Base-by-base conservation (phyloP, 305 asterid genomes). In the Withania somnifera region DNA sequence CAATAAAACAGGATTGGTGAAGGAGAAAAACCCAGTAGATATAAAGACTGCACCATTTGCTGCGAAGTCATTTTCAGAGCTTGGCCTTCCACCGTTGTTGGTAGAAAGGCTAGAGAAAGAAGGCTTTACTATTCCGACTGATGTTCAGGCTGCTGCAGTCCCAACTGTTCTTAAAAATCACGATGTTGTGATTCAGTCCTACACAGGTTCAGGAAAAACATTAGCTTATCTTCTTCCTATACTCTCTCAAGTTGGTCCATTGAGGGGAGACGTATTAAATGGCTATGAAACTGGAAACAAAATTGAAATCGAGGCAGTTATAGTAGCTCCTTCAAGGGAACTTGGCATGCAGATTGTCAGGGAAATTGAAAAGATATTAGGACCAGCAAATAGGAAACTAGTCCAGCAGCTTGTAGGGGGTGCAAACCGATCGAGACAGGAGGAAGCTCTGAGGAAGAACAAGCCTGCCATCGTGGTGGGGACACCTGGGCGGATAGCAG, bases 271-370 rank as follows among this genome's bases (percentile, higher is more conserved):
- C 47, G 38, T 58, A 78, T 38, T 64, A 81, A 85, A 85, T 79
- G 86, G 69, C 17, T 77, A 51, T 24, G 89, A 85, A 69, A 79
- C 83, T 61, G 85, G 90, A 82, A 87, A 85, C 30, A 91, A 80
- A 52, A 79, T 83, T 51, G 92, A 87, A 68, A 84, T 96, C 15
- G 92, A 93, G 85, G 99, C 99, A 60, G 94, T 96, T 69, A 87
- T 95, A 47, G 94, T 96, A 30, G 99, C 97, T 17, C 99, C 99
- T 14, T 96, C 99, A 4, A 88, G 99, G 86, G 99, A 96, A 89
- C 98, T 94, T 2, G 99, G 94, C 58, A 96, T 96, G 99, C 99
- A 96, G 89, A 96, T 94, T 83, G 99, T 96, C 84, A 89, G 99
- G 87, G 98, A 94, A 86, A 84, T 92, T 54, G 98, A 96, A 86